Conservation (phyloP, 768 basidiomycete genomes). For the Hortiboletus flavorubellus region DNA sequence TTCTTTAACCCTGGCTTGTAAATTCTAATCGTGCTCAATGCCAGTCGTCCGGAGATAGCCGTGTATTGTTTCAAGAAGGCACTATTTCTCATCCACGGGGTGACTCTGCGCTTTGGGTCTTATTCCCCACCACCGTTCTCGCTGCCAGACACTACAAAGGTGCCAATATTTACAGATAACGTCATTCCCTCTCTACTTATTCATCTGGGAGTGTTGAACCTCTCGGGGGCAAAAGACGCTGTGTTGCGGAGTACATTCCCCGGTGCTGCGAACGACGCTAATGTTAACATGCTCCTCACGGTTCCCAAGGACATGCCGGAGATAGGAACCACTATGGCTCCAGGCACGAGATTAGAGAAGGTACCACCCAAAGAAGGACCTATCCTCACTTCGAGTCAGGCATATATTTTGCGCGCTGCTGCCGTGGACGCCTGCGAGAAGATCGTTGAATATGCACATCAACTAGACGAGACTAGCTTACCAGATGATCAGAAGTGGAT, state of each 20-base stretch:
- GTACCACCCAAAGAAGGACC: constrained; percentile 46
- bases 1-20: constrained; percentile 9
- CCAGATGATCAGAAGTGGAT: constrained; percentile 45
- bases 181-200: constrained; percentile 80
- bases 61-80: constrained; percentile 91
- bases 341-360: constrained; percentile 16
- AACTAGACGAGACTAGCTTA: constrained; percentile 19
- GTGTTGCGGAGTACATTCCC: constrained; percentile 49
- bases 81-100: constrained; percentile 72
- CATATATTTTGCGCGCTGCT: constrained; percentile 73
- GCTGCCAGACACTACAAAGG: constrained; percentile 52
- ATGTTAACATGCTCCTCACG: constrained; percentile 41
- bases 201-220: constrained; percentile 70
- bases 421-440: constrained; percentile 76
- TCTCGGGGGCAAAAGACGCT: constrained; percentile 44
- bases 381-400: constrained; percentile 53
- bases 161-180: constrained; percentile 78
- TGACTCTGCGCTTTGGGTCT: constrained; percentile 63
- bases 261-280: constrained; percentile 37
- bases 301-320: constrained; percentile 14
- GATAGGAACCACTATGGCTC: constrained; percentile 1
- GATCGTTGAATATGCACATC: constrained; percentile 54
- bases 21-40: not conserved
- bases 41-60: constrained; percentile 37
- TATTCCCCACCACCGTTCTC: constrained; percentile 53